Base-by-base conservation (phyloP, 1,284 basidiomycete species). In the Sporisorium reilianum region DNA sequence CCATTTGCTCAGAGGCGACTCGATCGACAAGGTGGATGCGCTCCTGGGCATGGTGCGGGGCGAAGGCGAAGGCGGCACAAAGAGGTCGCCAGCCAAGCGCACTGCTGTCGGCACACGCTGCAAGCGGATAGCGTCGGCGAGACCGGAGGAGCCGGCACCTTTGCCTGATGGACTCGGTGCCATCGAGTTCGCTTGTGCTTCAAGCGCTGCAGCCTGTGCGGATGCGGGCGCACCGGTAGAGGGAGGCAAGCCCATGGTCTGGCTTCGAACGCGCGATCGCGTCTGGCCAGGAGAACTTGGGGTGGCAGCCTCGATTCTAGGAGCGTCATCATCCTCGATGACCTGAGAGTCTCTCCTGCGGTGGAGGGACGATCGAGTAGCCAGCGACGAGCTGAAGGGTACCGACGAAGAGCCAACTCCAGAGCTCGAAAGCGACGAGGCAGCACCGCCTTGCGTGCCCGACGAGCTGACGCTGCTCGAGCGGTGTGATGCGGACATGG, bases 91-190 rank as follows among this genome's bases (percentile, higher is more conserved):
- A 0, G 88, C 88, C 40, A 87, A 66, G n/a, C 87, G 81, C 2
- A 89, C 87, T 9, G 86, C 86, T 1, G 87, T 87, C 0, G 88
- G 88, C 2, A 89, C 87, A 3, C 87, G 81, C 65, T 88, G 88
- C n/a, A 88, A 72, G 0, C 87, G 85, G 28, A 88, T 87, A 6
- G 86, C 86, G 28, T 86, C 85, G 4, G 85, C 75, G 0, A 83
- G 57, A 22, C 66, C 71, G 3, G 49, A 41, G 5, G 57, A 49
- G 20, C 53, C 52, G 22, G 28, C 40, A 18, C 52, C 30, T 28
- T 64, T 65, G 8, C 48, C 57, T 1, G 56, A 65, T 12, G 76
- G 57, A 18, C 65, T 64, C 3, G 73, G 69, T 10, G 60, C 73
- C 3, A 57, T 48, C 26, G 69, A 66, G 11, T 46, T 20, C 14